A percentile compares a stretch with the other conserved stretches of the same genome.
Evolutionary conservation across 1,284 basidiomycete species (phyloP).

Genomic region (Hemileia vastatrix): DNA sequence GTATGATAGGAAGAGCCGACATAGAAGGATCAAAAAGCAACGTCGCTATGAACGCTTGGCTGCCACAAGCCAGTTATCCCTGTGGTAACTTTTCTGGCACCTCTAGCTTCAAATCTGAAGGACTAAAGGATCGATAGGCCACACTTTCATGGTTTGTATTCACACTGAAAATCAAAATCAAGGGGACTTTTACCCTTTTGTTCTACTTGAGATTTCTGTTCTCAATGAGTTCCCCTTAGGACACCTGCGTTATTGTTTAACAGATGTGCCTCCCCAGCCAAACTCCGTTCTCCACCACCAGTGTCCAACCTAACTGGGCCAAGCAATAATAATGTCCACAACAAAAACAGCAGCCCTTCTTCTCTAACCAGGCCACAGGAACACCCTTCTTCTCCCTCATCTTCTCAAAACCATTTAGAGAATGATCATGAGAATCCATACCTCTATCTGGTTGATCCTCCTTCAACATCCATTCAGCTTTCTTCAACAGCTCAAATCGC

Average conservation of each 20-base stretch:
- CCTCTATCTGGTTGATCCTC: no score
- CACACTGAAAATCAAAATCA: slow-evolving; percentile 57
- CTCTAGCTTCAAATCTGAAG: slow-evolving; percentile 56
- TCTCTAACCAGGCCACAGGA: no score
- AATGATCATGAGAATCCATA: no score
- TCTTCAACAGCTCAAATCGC: no score
- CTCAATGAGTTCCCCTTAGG: slow-evolving; percentile 55
- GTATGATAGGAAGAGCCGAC: slow-evolving; percentile 46
- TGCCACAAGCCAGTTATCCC: slow-evolving; percentile 58
- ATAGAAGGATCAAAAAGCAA: slow-evolving; percentile 58
- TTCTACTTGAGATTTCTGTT: slow-evolving; percentile 56
- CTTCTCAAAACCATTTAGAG: no score
- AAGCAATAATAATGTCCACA: no score
- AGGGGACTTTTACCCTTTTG: slow-evolving; percentile 55
- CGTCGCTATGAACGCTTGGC: slow-evolving; percentile 58
- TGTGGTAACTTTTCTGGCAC: slow-evolving; percentile 58
- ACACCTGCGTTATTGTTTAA: slow-evolving; percentile 59
- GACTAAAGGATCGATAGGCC: slow-evolving; percentile 56
- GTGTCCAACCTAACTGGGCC: no score
- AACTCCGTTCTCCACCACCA: no score
- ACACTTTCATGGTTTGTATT: slow-evolving; percentile 58
- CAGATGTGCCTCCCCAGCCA: slow-evolving; percentile 58
- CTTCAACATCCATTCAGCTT: no score
- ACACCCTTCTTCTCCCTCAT: no score
- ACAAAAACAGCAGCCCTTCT: no score